Percentiles rank a stretch among this genome's conserved stretches.
phyloP scores from a whole-genome alignment of 2,329 filamentous ascomycete genomes.

The Penicillium olsonii region DNA sequence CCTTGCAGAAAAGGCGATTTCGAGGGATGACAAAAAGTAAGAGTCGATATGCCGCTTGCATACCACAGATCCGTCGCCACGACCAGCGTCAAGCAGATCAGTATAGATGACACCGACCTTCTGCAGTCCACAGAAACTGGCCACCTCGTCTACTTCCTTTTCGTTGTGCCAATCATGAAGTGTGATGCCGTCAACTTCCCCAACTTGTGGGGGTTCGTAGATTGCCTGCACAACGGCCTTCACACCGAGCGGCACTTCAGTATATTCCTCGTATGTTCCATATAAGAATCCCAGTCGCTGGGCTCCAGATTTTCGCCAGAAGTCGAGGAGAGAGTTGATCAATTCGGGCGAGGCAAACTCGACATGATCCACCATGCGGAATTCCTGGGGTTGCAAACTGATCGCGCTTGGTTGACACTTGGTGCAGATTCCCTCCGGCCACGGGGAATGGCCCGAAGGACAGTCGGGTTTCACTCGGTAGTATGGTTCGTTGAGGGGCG shows the following conservation, averaged over 20 bases:
- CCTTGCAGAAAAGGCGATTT: conserved; percentile 84
- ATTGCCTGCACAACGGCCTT: conserved; percentile 97
- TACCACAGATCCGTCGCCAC: conserved; percentile 79
- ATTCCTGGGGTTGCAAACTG: conserved; percentile 87
- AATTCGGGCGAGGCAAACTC: conserved; percentile 86
- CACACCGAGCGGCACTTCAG: conserved; percentile 86
- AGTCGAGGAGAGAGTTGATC: conserved; percentile 86
- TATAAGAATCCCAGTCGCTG: conserved; percentile 91
- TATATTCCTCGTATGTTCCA: conserved; percentile 85
- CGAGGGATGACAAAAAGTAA: conserved; percentile 88
- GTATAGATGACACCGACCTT: conserved; percentile 94
- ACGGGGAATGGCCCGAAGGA: conserved; percentile 87
- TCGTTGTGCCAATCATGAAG: conserved; percentile 84
- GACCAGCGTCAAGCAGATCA: conserved; percentile 80
- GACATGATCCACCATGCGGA: conserved; percentile 97
- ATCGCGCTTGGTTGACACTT: conserved; percentile 98
- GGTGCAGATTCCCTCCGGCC: conserved; percentile 95
- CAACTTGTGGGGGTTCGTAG: conserved; percentile 89
- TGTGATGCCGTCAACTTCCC: conserved; percentile 86
- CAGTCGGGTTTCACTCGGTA: conserved; percentile 87
- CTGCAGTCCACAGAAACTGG: conserved; percentile 79
- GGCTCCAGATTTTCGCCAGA: conserved; percentile 81
- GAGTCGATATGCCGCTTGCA: conserved; percentile 97
- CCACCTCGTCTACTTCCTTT: conserved; percentile 76
- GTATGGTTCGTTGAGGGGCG: conserved; percentile 88